phyloP scores from a whole-genome alignment of 179 eudicot genomes.

The Pouteria campechiana region DNA sequence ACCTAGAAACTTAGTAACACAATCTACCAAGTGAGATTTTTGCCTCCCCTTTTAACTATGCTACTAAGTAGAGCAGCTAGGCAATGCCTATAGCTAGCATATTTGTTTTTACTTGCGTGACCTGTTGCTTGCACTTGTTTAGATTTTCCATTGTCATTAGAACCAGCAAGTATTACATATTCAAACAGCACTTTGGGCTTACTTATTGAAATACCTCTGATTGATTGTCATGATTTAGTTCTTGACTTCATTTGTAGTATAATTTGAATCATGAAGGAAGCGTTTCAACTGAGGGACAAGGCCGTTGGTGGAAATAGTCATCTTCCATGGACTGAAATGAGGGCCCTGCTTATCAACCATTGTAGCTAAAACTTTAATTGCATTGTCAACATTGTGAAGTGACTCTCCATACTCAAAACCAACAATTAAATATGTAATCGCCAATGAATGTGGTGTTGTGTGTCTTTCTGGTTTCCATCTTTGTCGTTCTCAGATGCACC shows the following conservation, averaged over 20 bases:
- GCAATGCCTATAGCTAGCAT: too few relatives aligned
- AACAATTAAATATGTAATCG: too few relatives aligned
- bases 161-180: constrained; percentile 92
- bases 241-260: constrained; percentile 83
- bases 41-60: too few relatives aligned
- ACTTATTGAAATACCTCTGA: constrained; percentile 62
- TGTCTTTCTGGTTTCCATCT: too few relatives aligned
- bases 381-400: constrained; percentile 86
- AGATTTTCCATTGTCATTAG: constrained; percentile 83
- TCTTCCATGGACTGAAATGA: constrained; percentile 89
- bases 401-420: too few relatives aligned
- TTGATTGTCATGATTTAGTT: constrained; percentile 97
- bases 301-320: constrained; percentile 88
- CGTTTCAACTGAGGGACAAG: constrained; percentile 92
- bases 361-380: constrained; percentile 66
- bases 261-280: constrained; percentile 68
- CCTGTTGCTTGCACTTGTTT: too few relatives aligned
- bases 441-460: too few relatives aligned
- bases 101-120: too few relatives aligned
- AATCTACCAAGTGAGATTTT: too few relatives aligned
- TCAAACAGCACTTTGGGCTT: constrained; percentile 83
- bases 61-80: too few relatives aligned
- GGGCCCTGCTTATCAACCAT: constrained; percentile 90
- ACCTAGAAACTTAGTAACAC: too few relatives aligned
- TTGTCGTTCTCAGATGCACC: too few relatives aligned